Evolutionary conservation across 2,329 filamentous ascomycete species (phyloP), one percentile per base, ranked within the genome.

Genomic region (Elsinoe perseae): DNA sequence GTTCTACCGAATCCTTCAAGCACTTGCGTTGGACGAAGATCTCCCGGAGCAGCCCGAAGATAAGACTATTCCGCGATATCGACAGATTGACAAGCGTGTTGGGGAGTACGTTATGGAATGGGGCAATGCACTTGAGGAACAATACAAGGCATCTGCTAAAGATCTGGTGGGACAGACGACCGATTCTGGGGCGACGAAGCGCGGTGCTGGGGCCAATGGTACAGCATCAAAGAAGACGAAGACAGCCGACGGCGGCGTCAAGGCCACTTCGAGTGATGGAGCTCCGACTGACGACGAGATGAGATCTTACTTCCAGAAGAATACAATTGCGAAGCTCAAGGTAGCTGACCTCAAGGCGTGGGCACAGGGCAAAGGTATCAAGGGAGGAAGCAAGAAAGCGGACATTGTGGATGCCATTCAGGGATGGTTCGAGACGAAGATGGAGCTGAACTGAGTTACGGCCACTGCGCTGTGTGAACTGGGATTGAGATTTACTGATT

Each of bases 1-100:
- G 91, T 93, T 97, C 73, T 98, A 97, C 75, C 85, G 83, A 60
- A 95, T 98, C 44, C 75, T 98, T 0, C 93, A 98, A 71, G 86
- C 88, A 5, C 79, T 96, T 57, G 93, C 93, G 0, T 77, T 98
- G 0, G 91, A 95, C 32, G 93, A 98, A 68, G 91, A 96, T 62
- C 74, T 95, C 1, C 91, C 91, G 0, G 85, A 87, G 18, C 72
- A 79, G 44, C 76, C 80, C 1, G 80, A 85, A 50, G 93, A 98
- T 66, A 84, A 86, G 61, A 97, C 93, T 0, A 68, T 88, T 12
- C 93, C 93, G 1, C 89, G 87, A 64, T 90, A 85, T 70, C 85
- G 81, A 63, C 89, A 95, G 62, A 97, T 98, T 56, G 82, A 90
- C 69, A 97, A 95, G 74, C 83, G 92, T 27, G 86, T 87, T 1